Base-by-base conservation (phyloP, 1,139 yeast species). In the Pneumocystis sp. region DNA sequence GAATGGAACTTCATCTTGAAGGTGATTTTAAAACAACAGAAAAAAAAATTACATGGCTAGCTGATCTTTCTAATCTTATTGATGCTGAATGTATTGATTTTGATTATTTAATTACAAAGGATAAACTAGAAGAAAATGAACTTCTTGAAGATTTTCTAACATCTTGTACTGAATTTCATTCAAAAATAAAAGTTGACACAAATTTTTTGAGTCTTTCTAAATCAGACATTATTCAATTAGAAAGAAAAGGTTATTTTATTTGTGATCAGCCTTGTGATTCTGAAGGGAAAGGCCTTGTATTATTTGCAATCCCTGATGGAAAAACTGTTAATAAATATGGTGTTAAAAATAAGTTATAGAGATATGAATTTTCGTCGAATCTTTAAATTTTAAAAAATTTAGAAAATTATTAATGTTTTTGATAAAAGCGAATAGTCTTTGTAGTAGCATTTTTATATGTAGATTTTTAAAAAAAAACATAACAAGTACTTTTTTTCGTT, bases 11-110 rank as follows among this genome's bases (percentile, higher is more conserved):
- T 73, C 88, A 93, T 77, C 82, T 93, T 76, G 97, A 89, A 71
- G 97, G 97, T 78, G 98, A 93, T 77, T 93, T 90, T 87, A 88
- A 90, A 79, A 91, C 90, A 80, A 93, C 98, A 65, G 87, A 89
- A 71, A 90, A 90, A 84, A 93, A 93, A 79, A 77, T 93, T 70
- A 91, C 97, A 64, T 93, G 98, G 98, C 82, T 93, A 74, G 95
- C 97, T 62, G 86, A 95, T 66, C 70, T 70, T 50, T 82, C 80
- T 63, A 87, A 86, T 72, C 82, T 80, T 70, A 84, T 84, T 66
- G 79, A 82, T 50, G 89, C 89, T 70, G 95, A 89, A 67, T 81
- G 91, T 71, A 88, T 89, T 70, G 96, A 89, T 77, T 93, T 93
- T 72, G 97, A 93, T 76, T 97, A 91, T 75, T 85, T 93, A 76